Evolutionary conservation across 1,284 basidiomycete species (phyloP).

Genomic region (Thelephora terrestris): DNA sequence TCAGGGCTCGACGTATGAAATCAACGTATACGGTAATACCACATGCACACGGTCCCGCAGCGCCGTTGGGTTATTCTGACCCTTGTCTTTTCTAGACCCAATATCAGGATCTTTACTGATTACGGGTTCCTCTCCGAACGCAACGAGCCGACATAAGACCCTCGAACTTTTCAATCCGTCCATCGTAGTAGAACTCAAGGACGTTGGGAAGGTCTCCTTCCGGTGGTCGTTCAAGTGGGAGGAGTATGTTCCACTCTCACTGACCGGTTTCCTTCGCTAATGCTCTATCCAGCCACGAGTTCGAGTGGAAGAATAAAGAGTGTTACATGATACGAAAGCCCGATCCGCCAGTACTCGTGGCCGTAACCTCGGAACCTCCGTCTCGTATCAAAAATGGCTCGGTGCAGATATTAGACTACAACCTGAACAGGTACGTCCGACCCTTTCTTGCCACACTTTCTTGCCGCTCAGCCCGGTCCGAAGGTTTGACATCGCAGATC

Average conservation of each 20-base stretch:
- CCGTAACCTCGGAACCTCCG: conserved; percentile 64
- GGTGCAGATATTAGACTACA: conserved; percentile 82
- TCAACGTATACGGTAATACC: conserved; percentile 53
- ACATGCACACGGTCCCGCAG: too few species aligned
- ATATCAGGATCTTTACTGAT: conserved; percentile 54
- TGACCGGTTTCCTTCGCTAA: not conserved
- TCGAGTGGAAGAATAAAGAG: conserved; percentile 76
- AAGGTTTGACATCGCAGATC: conserved; percentile 74
- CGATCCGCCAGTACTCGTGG: conserved; percentile 75
- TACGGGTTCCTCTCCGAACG: conserved; percentile 50
- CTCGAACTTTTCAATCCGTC: conserved; percentile 71
- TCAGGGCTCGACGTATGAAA: conserved; percentile 40
- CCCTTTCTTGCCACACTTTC: conserved; percentile 1
- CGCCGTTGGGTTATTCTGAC: not conserved
- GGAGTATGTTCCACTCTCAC: conserved; percentile 41
- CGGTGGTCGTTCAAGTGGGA: conserved; percentile 76
- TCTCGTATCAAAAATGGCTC: conserved; percentile 54
- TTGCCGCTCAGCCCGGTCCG: not conserved
- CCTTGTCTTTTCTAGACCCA: conserved; percentile 37
- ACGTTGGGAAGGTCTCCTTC: conserved; percentile 63
- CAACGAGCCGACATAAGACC: conserved; percentile 61
- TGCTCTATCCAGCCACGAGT: conserved; percentile 48
- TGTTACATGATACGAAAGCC: conserved; percentile 76
- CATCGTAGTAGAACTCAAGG: conserved; percentile 57
- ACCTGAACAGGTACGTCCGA: conserved; percentile 51